Percentiles rank a stretch among this genome's conserved stretches.
These are phyloP conservation scores for Termitomyces bulborhizus DNA, from an alignment of 768 basidiomycete species.

Conservation along the genomic window DNA sequence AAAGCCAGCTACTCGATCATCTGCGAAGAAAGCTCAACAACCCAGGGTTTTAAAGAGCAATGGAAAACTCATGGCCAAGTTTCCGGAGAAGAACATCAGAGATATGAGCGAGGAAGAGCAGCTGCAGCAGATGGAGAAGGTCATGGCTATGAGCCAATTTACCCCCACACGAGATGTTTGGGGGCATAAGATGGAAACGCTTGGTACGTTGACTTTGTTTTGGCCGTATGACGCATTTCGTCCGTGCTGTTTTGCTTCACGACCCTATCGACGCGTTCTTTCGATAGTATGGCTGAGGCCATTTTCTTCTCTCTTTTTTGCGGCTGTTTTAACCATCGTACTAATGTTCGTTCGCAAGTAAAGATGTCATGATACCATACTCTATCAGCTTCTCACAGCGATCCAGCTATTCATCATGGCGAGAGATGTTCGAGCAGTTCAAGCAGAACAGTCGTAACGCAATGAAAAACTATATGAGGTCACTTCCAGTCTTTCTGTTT, in stretches of 20 bases:
- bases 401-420: constrained; percentile 15
- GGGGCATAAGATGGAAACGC: constrained; percentile 32
- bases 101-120: constrained; percentile 25
- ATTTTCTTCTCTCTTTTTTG: not conserved
- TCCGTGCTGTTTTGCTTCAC: not conserved
- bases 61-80: constrained; percentile 6
- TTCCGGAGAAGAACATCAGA: constrained; percentile 9
- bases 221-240: not conserved
- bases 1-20: not conserved
- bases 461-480: constrained; percentile 27
- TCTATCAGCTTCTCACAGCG: constrained; percentile 14
- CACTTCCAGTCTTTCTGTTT: not conserved
- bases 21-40: too few species aligned
- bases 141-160: constrained; percentile 25
- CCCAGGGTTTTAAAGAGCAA: too few species aligned
- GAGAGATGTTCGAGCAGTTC: constrained; percentile 22
- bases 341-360: constrained; percentile 19
- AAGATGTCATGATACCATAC: constrained; percentile 37
- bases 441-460: constrained; percentile 23
- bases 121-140: constrained; percentile 29
- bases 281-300: not conserved
- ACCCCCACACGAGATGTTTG: constrained; percentile 35
- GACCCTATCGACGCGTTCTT: constrained; percentile 2
- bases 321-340: not conserved
- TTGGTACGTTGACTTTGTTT: constrained; percentile 26